Evolutionary conservation across 2,329 filamentous ascomycete species (phyloP).

Genomic region (Penicillium sp.): DNA sequence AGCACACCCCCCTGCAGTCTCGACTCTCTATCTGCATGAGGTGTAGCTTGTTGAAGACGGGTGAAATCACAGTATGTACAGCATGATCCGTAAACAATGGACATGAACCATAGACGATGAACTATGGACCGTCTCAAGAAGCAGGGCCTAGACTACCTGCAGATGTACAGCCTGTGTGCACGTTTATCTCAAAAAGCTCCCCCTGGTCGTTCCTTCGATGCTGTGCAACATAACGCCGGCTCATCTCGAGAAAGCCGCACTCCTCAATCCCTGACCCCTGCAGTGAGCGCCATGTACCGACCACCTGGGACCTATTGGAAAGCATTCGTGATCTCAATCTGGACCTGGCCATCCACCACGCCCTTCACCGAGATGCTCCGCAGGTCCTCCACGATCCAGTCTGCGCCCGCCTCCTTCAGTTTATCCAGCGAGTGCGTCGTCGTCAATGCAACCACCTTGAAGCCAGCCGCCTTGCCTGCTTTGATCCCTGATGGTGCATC

Average conservation of each 20-base stretch:
- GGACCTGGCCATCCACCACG: slow-evolving; percentile 57
- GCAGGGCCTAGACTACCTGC: neutral
- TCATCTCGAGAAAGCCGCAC: too few species aligned
- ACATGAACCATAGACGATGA: too few species aligned
- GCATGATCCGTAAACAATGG: too few species aligned
- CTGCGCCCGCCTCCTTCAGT: slow-evolving; percentile 71
- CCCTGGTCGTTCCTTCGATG: slow-evolving; percentile 7
- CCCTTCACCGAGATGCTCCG: slow-evolving; percentile 64
- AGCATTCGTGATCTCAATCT: slow-evolving; percentile 66
- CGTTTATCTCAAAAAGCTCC: slow-evolving; percentile 9
- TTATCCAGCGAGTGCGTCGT: slow-evolving; percentile 77
- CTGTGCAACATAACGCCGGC: slow-evolving; percentile 5
- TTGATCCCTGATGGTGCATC: slow-evolving; percentile 83
- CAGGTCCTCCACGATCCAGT: slow-evolving; percentile 83
- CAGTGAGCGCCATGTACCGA: neutral
- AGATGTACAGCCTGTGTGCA: slow-evolving; percentile 8
- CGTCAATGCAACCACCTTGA: slow-evolving; percentile 76
- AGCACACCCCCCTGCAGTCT: too few species aligned
- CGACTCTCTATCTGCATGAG: too few species aligned
- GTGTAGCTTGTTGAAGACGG: too few species aligned
- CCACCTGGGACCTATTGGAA: slow-evolving; percentile 30
- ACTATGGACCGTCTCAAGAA: too few species aligned
- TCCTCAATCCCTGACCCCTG: slow-evolving; percentile 36
- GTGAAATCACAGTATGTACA: too few species aligned
- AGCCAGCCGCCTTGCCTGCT: slow-evolving; percentile 81